Evolutionary conservation across 495 filamentous ascomycete species (phyloP).

Genomic region (Xeromyces bisporus): DNA sequence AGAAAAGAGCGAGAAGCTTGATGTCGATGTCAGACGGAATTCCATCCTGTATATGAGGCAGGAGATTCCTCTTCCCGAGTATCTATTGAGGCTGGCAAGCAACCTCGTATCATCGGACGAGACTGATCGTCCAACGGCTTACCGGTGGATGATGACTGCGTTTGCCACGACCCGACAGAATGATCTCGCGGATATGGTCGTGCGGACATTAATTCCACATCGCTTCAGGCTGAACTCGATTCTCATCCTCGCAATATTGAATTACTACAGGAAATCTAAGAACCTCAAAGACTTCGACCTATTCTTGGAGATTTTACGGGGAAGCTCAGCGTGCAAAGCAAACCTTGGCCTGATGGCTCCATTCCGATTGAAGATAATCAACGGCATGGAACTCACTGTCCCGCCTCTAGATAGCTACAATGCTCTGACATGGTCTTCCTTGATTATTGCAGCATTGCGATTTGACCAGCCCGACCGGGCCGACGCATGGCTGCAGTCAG

Average conservation of each 20-base stretch:
- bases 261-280: slow-evolving; percentile 25
- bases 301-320: slow-evolving; percentile 25
- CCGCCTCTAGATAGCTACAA: slow-evolving; percentile 21
- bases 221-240: slow-evolving; percentile 20
- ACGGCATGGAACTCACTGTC: slow-evolving; percentile 21
- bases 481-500: slow-evolving; percentile 25
- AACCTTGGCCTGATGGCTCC: slow-evolving; percentile 13
- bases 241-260: slow-evolving; percentile 20
- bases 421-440: slow-evolving; percentile 17
- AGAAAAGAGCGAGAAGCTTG: slow-evolving; percentile 16
- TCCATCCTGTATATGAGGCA: slow-evolving; percentile 12
- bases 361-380: slow-evolving; percentile 14
- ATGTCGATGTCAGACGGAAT: slow-evolving; percentile 19
- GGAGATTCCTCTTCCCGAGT: slow-evolving; percentile 21
- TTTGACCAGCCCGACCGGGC: slow-evolving; percentile 30
- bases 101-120: slow-evolving; percentile 19
- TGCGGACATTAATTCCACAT: slow-evolving; percentile 25
- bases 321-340: slow-evolving; percentile 16
- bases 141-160: slow-evolving; percentile 19
- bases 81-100: slow-evolving; percentile 19
- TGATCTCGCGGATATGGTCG: slow-evolving; percentile 22
- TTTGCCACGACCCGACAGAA: slow-evolving; percentile 26
- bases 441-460: slow-evolving; percentile 21
- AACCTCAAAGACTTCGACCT: slow-evolving; percentile 27
- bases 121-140: slow-evolving; percentile 19